A percentile compares a stretch with the other conserved stretches of the same genome.
phyloP scores from a whole-genome alignment of 1,284 basidiomycete genomes.

The Sporisorium exsertum region DNA sequence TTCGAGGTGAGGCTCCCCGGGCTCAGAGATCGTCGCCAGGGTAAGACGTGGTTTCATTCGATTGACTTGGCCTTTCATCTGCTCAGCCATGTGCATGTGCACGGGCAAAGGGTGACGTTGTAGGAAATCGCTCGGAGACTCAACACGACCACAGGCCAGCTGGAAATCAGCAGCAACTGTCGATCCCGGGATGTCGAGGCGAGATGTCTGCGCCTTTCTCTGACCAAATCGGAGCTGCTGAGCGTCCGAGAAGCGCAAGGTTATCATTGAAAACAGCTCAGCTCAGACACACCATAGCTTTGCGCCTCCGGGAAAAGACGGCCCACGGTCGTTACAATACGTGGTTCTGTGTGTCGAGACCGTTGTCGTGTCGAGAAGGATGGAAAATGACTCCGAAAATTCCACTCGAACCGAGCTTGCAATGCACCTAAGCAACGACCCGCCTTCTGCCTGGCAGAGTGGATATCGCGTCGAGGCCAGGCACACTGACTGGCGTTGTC shows the following conservation, averaged over 20 bases:
- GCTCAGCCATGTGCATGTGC: neutral
- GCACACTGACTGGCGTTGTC: neutral
- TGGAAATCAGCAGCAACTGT: neutral
- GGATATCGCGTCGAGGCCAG: neutral
- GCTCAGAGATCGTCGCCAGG: neutral
- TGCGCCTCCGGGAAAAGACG: too few relatives aligned
- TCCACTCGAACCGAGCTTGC: neutral
- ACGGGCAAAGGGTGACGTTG: neutral
- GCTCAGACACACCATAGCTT: too few relatives aligned
- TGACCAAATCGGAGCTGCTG: too few relatives aligned
- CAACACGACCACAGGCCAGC: neutral
- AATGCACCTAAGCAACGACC: neutral
- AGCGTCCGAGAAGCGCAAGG: too few relatives aligned
- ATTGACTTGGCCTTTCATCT: neutral
- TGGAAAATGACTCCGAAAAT: neutral
- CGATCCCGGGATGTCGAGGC: too few relatives aligned
- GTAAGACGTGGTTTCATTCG: neutral
- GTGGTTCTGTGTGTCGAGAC: too few relatives aligned
- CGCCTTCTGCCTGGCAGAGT: neutral
- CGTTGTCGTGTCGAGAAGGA: neutral
- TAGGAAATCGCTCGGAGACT: neutral
- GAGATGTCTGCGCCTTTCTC: too few relatives aligned
- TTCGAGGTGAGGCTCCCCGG: neutral
- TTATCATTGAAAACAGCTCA: too few relatives aligned
- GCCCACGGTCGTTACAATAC: too few relatives aligned